A percentile compares a stretch with the other conserved stretches of the same genome.
phyloP scores from a whole-genome alignment of 495 filamentous ascomycete species.

The Penicillium fimorum region DNA sequence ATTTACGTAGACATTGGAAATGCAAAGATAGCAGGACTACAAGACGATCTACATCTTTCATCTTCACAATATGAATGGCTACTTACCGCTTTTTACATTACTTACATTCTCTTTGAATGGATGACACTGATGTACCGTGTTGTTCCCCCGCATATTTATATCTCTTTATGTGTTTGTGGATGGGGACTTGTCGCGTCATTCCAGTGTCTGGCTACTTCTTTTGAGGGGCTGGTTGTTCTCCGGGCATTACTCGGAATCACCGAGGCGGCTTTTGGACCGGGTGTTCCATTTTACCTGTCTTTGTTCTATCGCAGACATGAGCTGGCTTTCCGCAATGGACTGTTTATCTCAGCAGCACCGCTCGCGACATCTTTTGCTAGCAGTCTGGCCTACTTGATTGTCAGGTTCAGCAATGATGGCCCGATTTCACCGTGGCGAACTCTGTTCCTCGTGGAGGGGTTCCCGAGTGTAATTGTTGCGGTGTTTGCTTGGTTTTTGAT shows the following conservation, averaged over 20 bases:
- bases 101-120: constrained; percentile 75
- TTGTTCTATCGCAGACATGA: constrained; percentile 61
- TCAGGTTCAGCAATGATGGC: constrained; percentile 44
- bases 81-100: constrained; percentile 65
- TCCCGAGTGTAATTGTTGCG: constrained; percentile 58
- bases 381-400: constrained; percentile 58
- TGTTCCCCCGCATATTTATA: constrained; percentile 59
- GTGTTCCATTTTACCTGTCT: constrained; percentile 62
- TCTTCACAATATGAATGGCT: constrained; percentile 64
- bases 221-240: constrained; percentile 41
- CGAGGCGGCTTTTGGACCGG: constrained; percentile 62
- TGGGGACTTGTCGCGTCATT: constrained; percentile 67
- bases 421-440: constrained; percentile 60
- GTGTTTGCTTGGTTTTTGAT: constrained; percentile 53
- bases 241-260: constrained; percentile 55
- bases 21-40: constrained; percentile 71
- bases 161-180: constrained; percentile 43
- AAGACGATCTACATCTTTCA: constrained; percentile 58
- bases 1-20: constrained; percentile 67
- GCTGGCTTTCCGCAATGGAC: constrained; percentile 58
- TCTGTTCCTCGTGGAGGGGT: constrained; percentile 61
- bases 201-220: constrained; percentile 63
- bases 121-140: constrained; percentile 63
- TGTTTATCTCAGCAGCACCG: constrained; percentile 63
- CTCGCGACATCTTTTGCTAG: constrained; percentile 70